Evolutionary conservation across 768 basidiomycete genomes (phyloP).

Genomic region (Pisolithus tinctorius): DNA sequence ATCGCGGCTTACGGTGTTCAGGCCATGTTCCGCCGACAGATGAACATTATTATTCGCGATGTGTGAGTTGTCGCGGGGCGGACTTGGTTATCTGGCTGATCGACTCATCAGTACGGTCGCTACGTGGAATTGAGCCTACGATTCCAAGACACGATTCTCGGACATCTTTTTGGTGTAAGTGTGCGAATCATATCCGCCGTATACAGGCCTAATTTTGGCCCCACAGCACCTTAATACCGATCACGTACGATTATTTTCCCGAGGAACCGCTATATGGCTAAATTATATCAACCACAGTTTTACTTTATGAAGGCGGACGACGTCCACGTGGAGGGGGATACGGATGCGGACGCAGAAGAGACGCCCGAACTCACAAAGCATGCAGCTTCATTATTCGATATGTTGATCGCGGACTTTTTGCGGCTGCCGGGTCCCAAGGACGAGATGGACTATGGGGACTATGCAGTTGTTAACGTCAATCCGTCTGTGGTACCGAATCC

Average conservation of each 20-base stretch:
- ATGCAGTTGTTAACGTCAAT: slow-evolving; percentile 70
- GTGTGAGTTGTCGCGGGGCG: slow-evolving; percentile 44
- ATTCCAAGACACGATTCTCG: slow-evolving; percentile 84
- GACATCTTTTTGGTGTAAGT: slow-evolving; percentile 77
- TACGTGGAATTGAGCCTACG: slow-evolving; percentile 71
- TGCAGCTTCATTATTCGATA: slow-evolving; percentile 26
- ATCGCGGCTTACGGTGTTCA: slow-evolving; percentile 25
- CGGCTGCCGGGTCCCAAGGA: slow-evolving; percentile 48
- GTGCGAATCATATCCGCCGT: slow-evolving; percentile 11
- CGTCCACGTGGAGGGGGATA: slow-evolving; percentile 29
- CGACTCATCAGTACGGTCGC: slow-evolving; percentile 43
- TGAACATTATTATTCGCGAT: slow-evolving; percentile 79
- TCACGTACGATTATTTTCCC: slow-evolving; percentile 42
- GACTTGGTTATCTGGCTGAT: neutral
- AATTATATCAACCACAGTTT: slow-evolving; percentile 32
- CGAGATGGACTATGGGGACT: slow-evolving; percentile 53
- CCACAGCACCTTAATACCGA: slow-evolving; percentile 78
- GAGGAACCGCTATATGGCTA: neutral
- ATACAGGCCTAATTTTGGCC: slow-evolving; percentile 19
- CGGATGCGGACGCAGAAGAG: slow-evolving; percentile 12
- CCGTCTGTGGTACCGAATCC: slow-evolving; percentile 85
- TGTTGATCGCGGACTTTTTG: slow-evolving; percentile 58
- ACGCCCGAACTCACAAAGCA: slow-evolving; percentile 1
- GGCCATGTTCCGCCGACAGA: slow-evolving; percentile 86
- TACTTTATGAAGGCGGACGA: slow-evolving; percentile 50